phyloP scores from a whole-genome alignment of 2,329 filamentous ascomycete species.

The Alternaria tenuissima region DNA sequence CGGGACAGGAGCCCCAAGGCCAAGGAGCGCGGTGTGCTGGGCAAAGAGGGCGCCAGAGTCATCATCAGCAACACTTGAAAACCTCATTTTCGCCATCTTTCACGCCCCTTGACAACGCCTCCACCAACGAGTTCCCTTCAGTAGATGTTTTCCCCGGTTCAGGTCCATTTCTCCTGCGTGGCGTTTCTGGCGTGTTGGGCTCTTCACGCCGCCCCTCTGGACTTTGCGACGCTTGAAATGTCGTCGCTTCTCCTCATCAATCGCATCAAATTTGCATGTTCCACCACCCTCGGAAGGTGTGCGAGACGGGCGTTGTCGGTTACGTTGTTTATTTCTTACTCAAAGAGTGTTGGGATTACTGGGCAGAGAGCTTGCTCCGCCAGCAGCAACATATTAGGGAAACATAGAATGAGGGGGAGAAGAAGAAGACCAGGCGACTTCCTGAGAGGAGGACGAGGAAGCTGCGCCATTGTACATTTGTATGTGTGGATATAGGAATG shows the following conservation, averaged over 20 bases:
- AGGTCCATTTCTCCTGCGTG: conserved; percentile 3
- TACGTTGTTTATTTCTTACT: background rate
- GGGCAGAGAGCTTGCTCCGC: background rate
- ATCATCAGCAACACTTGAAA: conserved; percentile 55
- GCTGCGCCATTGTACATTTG: background rate
- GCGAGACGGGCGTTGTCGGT: conserved; percentile 13
- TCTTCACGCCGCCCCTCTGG: background rate
- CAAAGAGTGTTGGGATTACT: background rate
- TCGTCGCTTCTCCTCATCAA: background rate
- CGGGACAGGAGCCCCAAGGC: conserved; percentile 92
- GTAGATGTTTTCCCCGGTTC: conserved; percentile 2
- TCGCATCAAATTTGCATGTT: conserved; percentile 14
- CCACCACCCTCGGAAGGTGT: conserved; percentile 3
- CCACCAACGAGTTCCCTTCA: conserved; percentile 12
- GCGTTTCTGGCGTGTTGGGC: conserved; percentile 11
- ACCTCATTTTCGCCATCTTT: background rate
- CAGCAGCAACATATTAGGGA: background rate
- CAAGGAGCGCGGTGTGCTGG: conserved; percentile 89
- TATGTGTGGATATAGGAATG: background rate
- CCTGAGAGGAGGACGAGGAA: background rate
- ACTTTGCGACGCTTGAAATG: background rate
- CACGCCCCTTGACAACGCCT: background rate
- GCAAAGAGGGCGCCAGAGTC: conserved; percentile 87
- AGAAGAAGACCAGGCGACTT: background rate
- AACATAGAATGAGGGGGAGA: background rate